Conservation (phyloP, 768 basidiomycete genomes). For the Termitomyces sp. region DNA sequence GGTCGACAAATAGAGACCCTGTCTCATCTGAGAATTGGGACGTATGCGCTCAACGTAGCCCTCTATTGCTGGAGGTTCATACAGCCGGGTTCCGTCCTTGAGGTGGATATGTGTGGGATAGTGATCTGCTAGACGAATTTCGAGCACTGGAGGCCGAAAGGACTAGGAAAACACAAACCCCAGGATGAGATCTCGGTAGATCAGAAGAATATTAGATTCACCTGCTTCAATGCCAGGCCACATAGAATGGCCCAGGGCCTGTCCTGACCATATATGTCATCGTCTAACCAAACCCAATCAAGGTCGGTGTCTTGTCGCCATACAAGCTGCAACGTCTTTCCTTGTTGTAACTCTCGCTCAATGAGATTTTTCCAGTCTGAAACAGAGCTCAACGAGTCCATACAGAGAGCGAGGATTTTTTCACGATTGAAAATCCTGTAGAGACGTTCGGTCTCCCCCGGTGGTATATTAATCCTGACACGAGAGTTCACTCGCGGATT, state of each 20-base stretch:
- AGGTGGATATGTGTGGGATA: conserved; percentile 40
- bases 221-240: conserved; percentile 71
- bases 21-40: conserved; percentile 49
- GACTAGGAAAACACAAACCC: conserved; percentile 17
- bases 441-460: conserved; percentile 30
- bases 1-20: conserved; percentile 62
- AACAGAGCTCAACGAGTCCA: conserved; percentile 45
- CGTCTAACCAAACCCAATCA: conserved; percentile 84
- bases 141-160: conserved; percentile 46
- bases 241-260: conserved; percentile 73
- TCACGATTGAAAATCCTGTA: conserved; percentile 50
- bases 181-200: background rate
- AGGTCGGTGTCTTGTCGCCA: conserved; percentile 72
- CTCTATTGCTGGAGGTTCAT: conserved; percentile 80
- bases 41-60: conserved; percentile 77
- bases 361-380: conserved; percentile 61
- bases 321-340: conserved; percentile 62
- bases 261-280: conserved; percentile 52
- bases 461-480: conserved; percentile 67
- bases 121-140: conserved; percentile 74
- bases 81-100: conserved; percentile 41
- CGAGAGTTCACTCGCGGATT: conserved; percentile 63
- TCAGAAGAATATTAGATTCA: conserved; percentile 21
- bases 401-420: conserved; percentile 60
- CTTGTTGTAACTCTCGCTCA: conserved; percentile 44